Base-by-base conservation (phyloP, 805 yeast species). In the Alloascoidea africana region DNA sequence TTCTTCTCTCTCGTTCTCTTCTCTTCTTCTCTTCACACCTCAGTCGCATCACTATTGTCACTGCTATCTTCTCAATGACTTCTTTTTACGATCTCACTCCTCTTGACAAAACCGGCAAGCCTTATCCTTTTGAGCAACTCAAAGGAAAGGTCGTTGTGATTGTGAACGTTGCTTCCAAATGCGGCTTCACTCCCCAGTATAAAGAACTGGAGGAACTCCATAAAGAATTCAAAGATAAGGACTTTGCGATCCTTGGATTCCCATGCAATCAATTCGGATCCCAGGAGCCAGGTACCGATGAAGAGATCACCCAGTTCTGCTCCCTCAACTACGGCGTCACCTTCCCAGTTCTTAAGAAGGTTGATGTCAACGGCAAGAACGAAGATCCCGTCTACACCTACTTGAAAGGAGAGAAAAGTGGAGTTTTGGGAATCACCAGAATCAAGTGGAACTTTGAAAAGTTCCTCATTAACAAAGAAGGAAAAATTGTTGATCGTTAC, bases 231-330 rank as follows among this genome's bases (percentile, higher is more conserved):
- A 59, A 67, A 38, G 71, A 67, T 36, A 51, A 68, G 44, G 93
- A 83, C 1, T 62, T 87, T 16, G 73, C 60, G 35, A 65, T 86
- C 17, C 44, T 86, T 27, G 96, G 86, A 0, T 85, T 86, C 68
- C 96, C 96, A 19, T 83, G 95, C 59, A 82, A 84, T 60, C 95
- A 85, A 55, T 86, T 86, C 54, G 87, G 80, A n/a, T n/a, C n/a
- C 80, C 91, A 63, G 83, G 87, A 58, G 79, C 91, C 46, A 4
- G 76, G 76, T 3, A 52, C 70, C 2, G 73, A 70, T 37, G 68
- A 74, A 40, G 86, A 81, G 50, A 83, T 84, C 45, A 75, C 73
- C 15, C 56, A 66, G 35, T 81, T 80, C 61, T 86, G 96, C 58
- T 59, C 70, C 34, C 52, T 75, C 50, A 86, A 84, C 64, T 91